Evolutionary conservation across 495 filamentous ascomycete genomes (phyloP).

Genomic region (Beverwykella pulmonaria): DNA sequence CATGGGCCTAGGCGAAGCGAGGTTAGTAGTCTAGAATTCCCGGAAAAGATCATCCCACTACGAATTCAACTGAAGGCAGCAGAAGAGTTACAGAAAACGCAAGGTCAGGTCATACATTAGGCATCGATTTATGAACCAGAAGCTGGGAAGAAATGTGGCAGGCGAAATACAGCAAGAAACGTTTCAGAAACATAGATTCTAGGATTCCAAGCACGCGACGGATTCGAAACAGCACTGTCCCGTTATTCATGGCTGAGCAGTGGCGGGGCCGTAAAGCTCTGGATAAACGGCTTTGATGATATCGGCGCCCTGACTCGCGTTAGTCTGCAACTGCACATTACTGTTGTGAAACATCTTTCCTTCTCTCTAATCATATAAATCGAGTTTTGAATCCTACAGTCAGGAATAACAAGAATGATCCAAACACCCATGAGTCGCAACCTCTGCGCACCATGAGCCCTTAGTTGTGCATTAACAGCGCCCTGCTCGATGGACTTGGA

Average conservation of each 20-base stretch:
- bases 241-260: not conserved
- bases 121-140: too few species aligned
- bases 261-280: not conserved
- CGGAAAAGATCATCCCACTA: too few species aligned
- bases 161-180: not conserved
- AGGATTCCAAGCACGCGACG: not conserved
- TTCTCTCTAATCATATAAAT: slow-evolving; percentile 33
- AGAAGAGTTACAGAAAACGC: too few species aligned
- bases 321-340: not conserved
- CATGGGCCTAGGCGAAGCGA: too few species aligned
- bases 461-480: slow-evolving; percentile 19
- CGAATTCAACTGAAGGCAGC: too few species aligned
- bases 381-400: slow-evolving; percentile 28
- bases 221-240: not conserved
- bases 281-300: slow-evolving; percentile 15
- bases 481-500: slow-evolving; percentile 53
- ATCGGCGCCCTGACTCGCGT: slow-evolving; percentile 3
- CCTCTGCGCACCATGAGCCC: slow-evolving; percentile 17
- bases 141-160: too few species aligned
- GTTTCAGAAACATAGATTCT: not conserved
- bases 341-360: not conserved
- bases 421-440: slow-evolving; percentile 27
- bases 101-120: too few species aligned
- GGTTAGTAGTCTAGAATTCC: too few species aligned
- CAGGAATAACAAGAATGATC: slow-evolving; percentile 24